Evolutionary conservation across 2,329 filamentous ascomycete species (phyloP), one percentile per base, ranked within the genome.

Genomic region (Botrytis cinerea): DNA sequence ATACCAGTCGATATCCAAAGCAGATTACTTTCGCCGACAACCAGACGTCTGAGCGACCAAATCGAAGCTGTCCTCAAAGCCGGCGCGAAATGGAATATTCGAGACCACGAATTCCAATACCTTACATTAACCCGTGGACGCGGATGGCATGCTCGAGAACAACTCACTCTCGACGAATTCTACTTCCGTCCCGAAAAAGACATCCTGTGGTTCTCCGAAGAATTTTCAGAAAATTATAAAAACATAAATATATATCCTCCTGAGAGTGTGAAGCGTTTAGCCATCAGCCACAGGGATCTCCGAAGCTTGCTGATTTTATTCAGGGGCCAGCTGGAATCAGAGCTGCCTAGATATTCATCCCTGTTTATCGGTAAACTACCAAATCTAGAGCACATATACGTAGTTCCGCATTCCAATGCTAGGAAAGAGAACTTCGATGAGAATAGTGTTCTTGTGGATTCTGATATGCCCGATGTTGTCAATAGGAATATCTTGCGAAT

Each of bases 261-360:
- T n/a, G 51, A 5, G 16, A 16, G 25, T 14, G 51, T 54, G 0
- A 54, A 54, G n/a, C 14, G 14, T 54, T 54, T 54, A 16, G n/a
- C n/a, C 14, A 54, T 54, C 2, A 54, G 6, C 7, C 0, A n/a
- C 2, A 12, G 25, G n/a, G 5, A 54, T 28, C 3, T 54, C 25
- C 6, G 2, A n/a, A 2, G 16, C 10, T 54, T 54, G 8, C 12
- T 54, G 51, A 3, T 7, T 16, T 25, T 54, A 16, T 54, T n/a
- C 25, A 54, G 5, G 6, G 25, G 51, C n/a, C 5, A n/a, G 5
- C 1, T 16, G 16, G 0, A 3, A 2, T 25, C 7, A 16, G 14
- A 54, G 0, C 25, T 25, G 5, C n/a, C 51, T 18, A 54, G 7
- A 16, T 5, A n/a, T 10, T n/a, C 14, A 1, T 7, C n/a, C 16